These are phyloP conservation scores for Phytomonas sp. DNA, from an alignment of 208 protist genomes.

Conservation along the genomic window DNA sequence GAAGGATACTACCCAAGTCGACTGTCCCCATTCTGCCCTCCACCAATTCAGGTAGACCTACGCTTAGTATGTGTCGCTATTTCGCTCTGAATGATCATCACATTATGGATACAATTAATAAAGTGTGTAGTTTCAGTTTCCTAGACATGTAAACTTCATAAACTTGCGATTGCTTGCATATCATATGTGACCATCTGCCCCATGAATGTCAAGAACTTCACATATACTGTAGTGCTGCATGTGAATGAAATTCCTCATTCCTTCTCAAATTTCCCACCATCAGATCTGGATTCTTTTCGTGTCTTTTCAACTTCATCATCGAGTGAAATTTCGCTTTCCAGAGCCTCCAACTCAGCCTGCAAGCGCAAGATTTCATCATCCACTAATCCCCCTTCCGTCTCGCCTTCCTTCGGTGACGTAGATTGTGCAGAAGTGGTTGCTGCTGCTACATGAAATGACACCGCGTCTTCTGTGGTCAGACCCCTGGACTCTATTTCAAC, in stretches of 20 bases:
- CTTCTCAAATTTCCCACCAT: background rate
- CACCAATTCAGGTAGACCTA: background rate
- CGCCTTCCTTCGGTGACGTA: background rate
- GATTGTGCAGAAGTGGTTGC: background rate
- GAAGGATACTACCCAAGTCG: background rate
- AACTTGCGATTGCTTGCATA: background rate
- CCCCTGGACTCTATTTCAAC: background rate
- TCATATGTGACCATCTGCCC: background rate
- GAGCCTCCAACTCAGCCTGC: conserved; percentile 73
- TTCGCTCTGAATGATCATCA: background rate
- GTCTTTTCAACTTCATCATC: conserved; percentile 5
- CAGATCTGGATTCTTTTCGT: background rate
- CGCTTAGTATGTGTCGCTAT: background rate
- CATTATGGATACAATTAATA: background rate
- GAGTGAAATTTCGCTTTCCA: conserved; percentile 39
- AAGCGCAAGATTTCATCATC: conserved; percentile 76
- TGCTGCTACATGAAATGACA: background rate
- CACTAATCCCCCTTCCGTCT: conserved; percentile 7
- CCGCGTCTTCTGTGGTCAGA: background rate
- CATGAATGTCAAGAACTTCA: background rate
- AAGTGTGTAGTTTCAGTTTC: background rate
- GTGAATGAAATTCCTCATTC: background rate
- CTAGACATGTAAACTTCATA: background rate
- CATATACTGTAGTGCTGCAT: background rate
- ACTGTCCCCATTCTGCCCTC: background rate